Conservation (phyloP, 2,329 filamentous ascomycete genomes). For the Daldinia sp. region DNA sequence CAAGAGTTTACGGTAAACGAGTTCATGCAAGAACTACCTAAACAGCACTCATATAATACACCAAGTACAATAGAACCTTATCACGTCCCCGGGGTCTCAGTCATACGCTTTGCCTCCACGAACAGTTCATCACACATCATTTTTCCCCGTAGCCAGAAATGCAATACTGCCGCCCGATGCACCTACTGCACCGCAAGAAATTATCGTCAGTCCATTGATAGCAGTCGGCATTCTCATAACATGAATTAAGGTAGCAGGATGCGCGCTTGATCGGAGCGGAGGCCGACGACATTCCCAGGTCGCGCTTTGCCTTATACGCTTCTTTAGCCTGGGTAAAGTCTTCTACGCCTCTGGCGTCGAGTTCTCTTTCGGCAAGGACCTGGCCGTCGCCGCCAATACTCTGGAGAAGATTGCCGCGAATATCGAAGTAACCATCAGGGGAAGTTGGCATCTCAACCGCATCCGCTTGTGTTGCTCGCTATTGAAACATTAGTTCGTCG, state of each 20-base stretch:
- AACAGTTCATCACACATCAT: not conserved
- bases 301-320: not conserved
- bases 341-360: not conserved
- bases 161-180: not conserved
- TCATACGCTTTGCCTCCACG: not conserved
- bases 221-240: not conserved
- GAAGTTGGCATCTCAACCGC: not conserved
- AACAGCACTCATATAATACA: not conserved
- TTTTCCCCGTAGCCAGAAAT: not conserved
- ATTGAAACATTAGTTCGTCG: not conserved
- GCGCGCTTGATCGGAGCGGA: not conserved
- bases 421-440: not conserved
- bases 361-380: not conserved
- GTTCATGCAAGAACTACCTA: too few relatives aligned
- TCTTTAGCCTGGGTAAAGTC: not conserved
- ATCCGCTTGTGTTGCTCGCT: not conserved
- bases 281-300: not conserved
- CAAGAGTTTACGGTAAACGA: too few relatives aligned
- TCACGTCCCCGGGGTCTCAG: not conserved
- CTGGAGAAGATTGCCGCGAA: not conserved
- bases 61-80: not conserved
- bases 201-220: not conserved
- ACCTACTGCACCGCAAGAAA: not conserved
- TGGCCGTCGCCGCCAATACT: not conserved
- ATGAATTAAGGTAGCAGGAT: not conserved